Conservation (phyloP, 2,329 filamentous ascomycete genomes). For the Cercospora brassicicola region DNA sequence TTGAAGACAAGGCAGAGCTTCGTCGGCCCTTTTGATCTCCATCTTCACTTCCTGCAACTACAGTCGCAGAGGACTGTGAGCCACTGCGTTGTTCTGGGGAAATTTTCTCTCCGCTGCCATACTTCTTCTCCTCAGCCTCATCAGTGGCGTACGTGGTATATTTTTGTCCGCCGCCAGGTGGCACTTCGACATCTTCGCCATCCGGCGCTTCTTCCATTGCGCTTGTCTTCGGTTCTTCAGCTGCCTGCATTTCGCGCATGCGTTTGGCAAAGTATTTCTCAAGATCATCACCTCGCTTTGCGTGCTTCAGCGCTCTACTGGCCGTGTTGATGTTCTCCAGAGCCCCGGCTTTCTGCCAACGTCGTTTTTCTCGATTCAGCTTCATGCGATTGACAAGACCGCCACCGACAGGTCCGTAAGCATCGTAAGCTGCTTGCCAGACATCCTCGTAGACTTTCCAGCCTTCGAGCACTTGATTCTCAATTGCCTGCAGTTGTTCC, state of each 20-base stretch:
- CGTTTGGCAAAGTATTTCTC: slow-evolving; percentile 30
- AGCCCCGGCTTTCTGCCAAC: slow-evolving; percentile 37
- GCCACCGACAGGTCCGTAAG: slow-evolving; percentile 25
- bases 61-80: not conserved
- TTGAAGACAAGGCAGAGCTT: not conserved
- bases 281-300: slow-evolving; percentile 33
- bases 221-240: slow-evolving; percentile 3
- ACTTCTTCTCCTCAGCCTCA: slow-evolving; percentile 8
- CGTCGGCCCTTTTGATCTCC: slow-evolving; percentile 1
- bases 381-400: slow-evolving; percentile 29
- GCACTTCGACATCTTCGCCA: not conserved
- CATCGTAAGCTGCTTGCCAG: slow-evolving; percentile 32
- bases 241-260: slow-evolving; percentile 4
- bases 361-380: slow-evolving; percentile 30
- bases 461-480: slow-evolving; percentile 30
- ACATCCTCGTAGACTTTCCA: slow-evolving; percentile 39
- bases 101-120: not conserved
- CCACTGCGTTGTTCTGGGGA: not conserved
- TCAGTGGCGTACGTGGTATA: slow-evolving; percentile 1
- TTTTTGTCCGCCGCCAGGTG: slow-evolving; percentile 7
- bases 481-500: slow-evolving; percentile 24
- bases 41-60: not conserved
- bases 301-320: slow-evolving; percentile 30
- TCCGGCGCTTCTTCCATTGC: not conserved
- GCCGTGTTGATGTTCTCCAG: slow-evolving; percentile 39